Base-by-base conservation (phyloP, 306 rosid genomes). In the Sophora flavescens region DNA sequence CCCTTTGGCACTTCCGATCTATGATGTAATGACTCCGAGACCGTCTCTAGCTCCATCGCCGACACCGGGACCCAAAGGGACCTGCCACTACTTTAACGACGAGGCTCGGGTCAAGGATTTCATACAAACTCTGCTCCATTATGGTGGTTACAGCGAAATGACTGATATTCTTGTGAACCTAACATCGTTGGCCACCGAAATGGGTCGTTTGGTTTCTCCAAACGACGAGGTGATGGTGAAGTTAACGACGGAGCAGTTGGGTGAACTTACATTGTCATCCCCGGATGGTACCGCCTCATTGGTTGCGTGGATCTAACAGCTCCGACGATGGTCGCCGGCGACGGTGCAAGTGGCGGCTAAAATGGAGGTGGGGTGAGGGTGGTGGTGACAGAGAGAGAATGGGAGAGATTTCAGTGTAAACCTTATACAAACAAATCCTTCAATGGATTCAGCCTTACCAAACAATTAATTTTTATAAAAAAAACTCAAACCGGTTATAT, bases 171-270 rank as follows among this genome's bases (percentile, higher is more conserved):
- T 91, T 12, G 97, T 91, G 53, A 91, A 91, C 51, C 85, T 91
- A 0, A 91, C 97, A 16, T 88, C 97, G 41, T 72, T 91, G 30
- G 94, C 97, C 1, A 80, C 87, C 0, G 97, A 91, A 36, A 91
- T 91, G 94, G 92, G 94, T 4, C 80, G 91, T 35, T 69, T 89
- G 3, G 93, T 91, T 0, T 91, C 97, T 0, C 97, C 97, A 1
- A 91, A 91, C 77, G 97, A 91, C 65, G 97, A 91, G 26, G 97
- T 94, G 0, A 86, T 91, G 93, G 93, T 91, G 39, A 91, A 89
- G 81, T 68, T 89, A n/a, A 89, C 93, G 26, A 88, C 97, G 61
- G 94, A 91, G 58, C 93, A 89, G 72, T 73, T 91, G 61, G 89
- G 97, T 18, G 97, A 91, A 81, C 97, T 94, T n/a, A n/a, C n/a